A percentile compares a stretch with the other conserved stretches of the same genome.
Conservation (phyloP, 192 early-diverging fungal genomes). For the Rhizoclosmatium globosum region DNA sequence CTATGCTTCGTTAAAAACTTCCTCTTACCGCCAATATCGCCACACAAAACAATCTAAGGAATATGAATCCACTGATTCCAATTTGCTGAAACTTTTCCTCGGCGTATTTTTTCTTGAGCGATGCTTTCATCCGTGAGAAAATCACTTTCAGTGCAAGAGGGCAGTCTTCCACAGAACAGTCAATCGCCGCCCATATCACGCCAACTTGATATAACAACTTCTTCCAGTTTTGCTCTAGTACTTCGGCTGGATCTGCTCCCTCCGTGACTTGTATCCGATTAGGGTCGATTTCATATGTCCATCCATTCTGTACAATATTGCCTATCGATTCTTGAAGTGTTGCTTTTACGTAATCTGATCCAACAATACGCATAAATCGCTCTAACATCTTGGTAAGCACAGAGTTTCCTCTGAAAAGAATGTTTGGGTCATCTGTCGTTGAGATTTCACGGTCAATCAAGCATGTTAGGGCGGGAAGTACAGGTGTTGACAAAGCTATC, state of each 20-base stretch:
- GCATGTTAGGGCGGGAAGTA: slow-evolving; percentile 29
- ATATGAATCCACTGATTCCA: slow-evolving; percentile 65
- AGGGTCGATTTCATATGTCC: slow-evolving; percentile 23
- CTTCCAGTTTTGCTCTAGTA: slow-evolving; percentile 41
- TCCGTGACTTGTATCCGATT: slow-evolving; percentile 36
- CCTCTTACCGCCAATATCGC: slow-evolving; percentile 58
- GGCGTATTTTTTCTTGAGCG: slow-evolving; percentile 20
- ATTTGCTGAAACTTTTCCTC: slow-evolving; percentile 49
- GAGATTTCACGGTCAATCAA: slow-evolving; percentile 34
- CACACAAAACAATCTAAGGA: slow-evolving; percentile 66
- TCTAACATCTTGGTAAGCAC: slow-evolving; percentile 65
- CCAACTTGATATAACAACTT: slow-evolving; percentile 42
- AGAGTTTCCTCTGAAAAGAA: slow-evolving; percentile 65
- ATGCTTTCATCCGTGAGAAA: slow-evolving; percentile 35
- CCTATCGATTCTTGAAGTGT: slow-evolving; percentile 48
- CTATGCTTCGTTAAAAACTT: no score
- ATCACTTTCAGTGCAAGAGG: slow-evolving; percentile 36
- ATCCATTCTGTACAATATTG: slow-evolving; percentile 21
- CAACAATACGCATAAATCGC: slow-evolving; percentile 65
- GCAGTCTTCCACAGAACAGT: slow-evolving; percentile 37
- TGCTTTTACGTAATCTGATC: slow-evolving; percentile 49
- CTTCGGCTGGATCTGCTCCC: slow-evolving; percentile 35
- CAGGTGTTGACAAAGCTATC: slow-evolving; percentile 40
- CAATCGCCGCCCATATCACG: slow-evolving; percentile 53
- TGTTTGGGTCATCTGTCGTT: slow-evolving; percentile 58